Evolutionary conservation across 345 rosid genomes (phyloP), one percentile per base, ranked within the genome.

Genomic region (Barbarea vulgaris): DNA sequence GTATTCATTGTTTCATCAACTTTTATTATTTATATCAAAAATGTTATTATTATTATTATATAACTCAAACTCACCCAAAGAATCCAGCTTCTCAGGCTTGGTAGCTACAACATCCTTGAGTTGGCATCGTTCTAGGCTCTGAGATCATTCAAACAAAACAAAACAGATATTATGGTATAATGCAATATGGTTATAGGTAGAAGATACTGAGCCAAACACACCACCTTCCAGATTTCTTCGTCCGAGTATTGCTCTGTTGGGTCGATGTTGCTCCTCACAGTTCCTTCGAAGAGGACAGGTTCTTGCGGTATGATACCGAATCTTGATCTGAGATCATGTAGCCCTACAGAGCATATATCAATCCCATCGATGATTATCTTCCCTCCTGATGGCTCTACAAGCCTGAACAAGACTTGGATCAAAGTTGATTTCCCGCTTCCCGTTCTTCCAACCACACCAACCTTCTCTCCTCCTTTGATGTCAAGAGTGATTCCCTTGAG

Each of bases 231-330:
- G 58, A 95, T 90, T 75, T 95, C 91, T 9, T 91, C 96, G 34
- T 95, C 99, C 18, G 93, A 69, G 72, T 85, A 83, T 74, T 82
- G 87, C 48, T 92, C 96, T 19, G 84, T 58, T 1, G 99, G 99
- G 77, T 95, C 97, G 27, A 95, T 75, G 83, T 95, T 91, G 83
- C 93, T 91, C 74, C 99, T 85, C 24, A 95, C 93, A 0, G 98
- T 91, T 67, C 98, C 98, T 83, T 95, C 99, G 28, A 95, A 95
- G 34, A 95, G 92, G 44, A 91, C 96, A 31, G 97, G 99, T 31
- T 95, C 99, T 80, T 95, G 99, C 14, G 97, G 97, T 62, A 95
- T 95, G 85, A 91, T 95, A 30, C 98, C 94, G 28, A 93, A 89
- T 19, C 98, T 85, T 63, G 98, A 88, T 77, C 98, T 83, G 30